Evolutionary conservation across 2,329 filamentous ascomycete species (phyloP), one percentile per base, ranked within the genome.

Genomic region (Exophiala phaeomuriformis): DNA sequence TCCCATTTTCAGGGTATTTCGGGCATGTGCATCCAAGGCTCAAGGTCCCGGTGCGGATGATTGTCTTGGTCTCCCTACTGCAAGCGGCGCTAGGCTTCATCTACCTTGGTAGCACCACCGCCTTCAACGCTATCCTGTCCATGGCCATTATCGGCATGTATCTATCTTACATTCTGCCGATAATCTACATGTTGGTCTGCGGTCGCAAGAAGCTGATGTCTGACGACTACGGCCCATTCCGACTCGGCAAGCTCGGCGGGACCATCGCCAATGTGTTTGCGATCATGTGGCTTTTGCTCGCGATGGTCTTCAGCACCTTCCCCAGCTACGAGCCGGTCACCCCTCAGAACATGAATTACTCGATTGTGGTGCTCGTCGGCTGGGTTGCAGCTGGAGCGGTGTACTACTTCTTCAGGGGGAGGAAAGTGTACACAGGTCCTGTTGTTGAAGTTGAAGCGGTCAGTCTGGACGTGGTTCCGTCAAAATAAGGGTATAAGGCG

Each of bases 341-440:
- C 1, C 60, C 58, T 1, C 55, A 61, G 40, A 67, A 67, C 8
- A 68, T 69, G 66, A 69, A 70, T 35, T 69, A 69, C 52, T 67
- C 65, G 42, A 49, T 48, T 1, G 55, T 57, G 3, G 55, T 57
- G n/a, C 52, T 58, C 35, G 55, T 35, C 6, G 61, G 54, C 3
- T 57, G 65, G 28, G 53, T 77, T 10, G 32, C 71, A 19, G 64
- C 72, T 54, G 67, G 76, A 0, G 59, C 68, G 30, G 31, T 66
- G 4, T 78, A 74, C 61, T 79, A 75, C 74, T 73, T 67, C 55
- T 58, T 71, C 44, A 61, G 63, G 4, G 76, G 75, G 29, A 67
- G 68, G 43, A 69, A 68, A 42, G 74, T 72, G 57, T 79, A 78
- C 64, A 75, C 69, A 4, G 76, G 76, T 2, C 76, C 76, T 4